Evolutionary conservation across 2,329 filamentous ascomycete species (phyloP), one percentile per base, ranked within the genome.

Genomic region (Macroventuria anomochaeta): DNA sequence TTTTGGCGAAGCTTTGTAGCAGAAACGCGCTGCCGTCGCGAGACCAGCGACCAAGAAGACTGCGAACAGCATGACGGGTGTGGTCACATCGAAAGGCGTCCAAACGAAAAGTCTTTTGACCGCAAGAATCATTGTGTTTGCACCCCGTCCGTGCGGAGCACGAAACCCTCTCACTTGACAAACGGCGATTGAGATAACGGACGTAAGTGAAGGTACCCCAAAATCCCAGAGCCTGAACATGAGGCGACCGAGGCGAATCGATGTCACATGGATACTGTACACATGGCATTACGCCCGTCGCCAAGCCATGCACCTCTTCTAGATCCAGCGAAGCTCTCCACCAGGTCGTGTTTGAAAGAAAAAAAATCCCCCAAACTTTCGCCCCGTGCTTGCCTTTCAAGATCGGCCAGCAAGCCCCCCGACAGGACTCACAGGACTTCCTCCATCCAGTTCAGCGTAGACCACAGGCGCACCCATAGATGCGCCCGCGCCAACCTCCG

Each of bases 51-150:
- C 5, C 3, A 40, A 12, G 1, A 36, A 13, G 1, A 23, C 6
- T 11, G 10, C 34, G 36, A 40, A 15, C 12, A 46, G 31, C 48
- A 52, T 52, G 34, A n/a, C n/a, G n/a, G n/a, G n/a, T n/a, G n/a
- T n/a, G n/a, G n/a, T n/a, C n/a, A n/a, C n/a, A n/a, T n/a, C n/a
- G n/a, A n/a, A n/a, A n/a, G n/a, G n/a, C n/a, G n/a, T n/a, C n/a
- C n/a, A n/a, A n/a, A n/a, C n/a, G n/a, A n/a, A n/a, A n/a, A n/a
- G n/a, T n/a, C n/a, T n/a, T n/a, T n/a, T n/a, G n/a, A n/a, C n/a
- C n/a, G n/a, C n/a, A n/a, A n/a, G n/a, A n/a, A n/a, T n/a, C n/a
- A n/a, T n/a, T n/a, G n/a, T n/a, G n/a, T n/a, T n/a, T n/a, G n/a
- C n/a, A n/a, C 20, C 15, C 36, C 5, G 36, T 36, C n/a, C 29